Conservation (phyloP, 805 yeast genomes). For the Nakazawaea ambrosiae region DNA sequence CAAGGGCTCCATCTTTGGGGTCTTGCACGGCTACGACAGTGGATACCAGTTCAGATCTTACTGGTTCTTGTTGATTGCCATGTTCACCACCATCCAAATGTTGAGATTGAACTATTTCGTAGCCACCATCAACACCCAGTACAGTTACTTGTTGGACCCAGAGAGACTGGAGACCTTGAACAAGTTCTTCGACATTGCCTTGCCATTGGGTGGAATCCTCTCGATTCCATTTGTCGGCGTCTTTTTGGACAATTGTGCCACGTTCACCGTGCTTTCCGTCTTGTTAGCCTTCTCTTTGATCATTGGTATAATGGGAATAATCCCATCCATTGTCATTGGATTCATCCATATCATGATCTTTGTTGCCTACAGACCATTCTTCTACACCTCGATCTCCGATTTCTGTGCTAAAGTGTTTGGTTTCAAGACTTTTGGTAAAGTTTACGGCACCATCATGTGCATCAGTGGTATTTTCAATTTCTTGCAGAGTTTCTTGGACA, state of each 20-base stretch:
- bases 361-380: conserved; percentile 50
- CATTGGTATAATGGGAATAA: conserved; percentile 43
- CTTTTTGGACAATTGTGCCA: conserved; percentile 41
- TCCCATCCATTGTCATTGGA: conserved; percentile 34
- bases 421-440: conserved; percentile 52
- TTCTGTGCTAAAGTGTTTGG: conserved; percentile 61
- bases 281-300: conserved; percentile 34
- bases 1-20: conserved; percentile 40
- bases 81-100: conserved; percentile 50
- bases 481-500: conserved; percentile 39
- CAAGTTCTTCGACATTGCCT: conserved; percentile 42
- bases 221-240: conserved; percentile 49
- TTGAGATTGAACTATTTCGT: conserved; percentile 51
- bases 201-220: conserved; percentile 50
- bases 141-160: conserved; percentile 36
- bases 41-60: conserved; percentile 40
- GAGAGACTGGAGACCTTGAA: conserved; percentile 33
- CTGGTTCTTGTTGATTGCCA: conserved; percentile 44
- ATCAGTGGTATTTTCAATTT: conserved; percentile 45
- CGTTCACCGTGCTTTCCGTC: conserved; percentile 33
- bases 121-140: conserved; percentile 52
- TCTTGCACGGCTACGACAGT: conserved; percentile 46
- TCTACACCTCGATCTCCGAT: conserved; percentile 50
- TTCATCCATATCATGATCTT: conserved; percentile 38
- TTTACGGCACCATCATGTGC: conserved; percentile 50